phyloP scores from a whole-genome alignment of 768 basidiomycete species.

The Rhodosporidiobolus sp. region DNA sequence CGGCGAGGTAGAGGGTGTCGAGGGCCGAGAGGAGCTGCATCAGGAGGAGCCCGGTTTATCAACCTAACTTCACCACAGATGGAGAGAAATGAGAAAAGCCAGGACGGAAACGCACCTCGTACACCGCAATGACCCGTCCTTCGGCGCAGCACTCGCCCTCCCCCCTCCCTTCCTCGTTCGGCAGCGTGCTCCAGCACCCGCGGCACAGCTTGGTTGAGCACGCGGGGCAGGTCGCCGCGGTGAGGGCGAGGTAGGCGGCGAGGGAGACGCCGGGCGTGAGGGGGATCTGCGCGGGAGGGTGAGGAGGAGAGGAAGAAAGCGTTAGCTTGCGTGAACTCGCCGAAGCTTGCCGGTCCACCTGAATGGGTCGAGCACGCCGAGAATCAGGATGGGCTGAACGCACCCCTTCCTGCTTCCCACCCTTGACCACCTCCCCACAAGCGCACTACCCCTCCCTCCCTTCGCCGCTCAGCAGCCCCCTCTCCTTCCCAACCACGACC shows the following conservation, averaged over 20 bases:
- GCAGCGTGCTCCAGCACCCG: background rate
- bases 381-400: too few species aligned
- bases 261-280: background rate
- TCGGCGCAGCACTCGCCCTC: constrained; percentile 2
- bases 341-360: too few species aligned
- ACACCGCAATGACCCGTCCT: background rate
- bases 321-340: background rate
- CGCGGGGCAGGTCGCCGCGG: background rate
- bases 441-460: background rate
- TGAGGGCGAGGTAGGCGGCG: background rate
- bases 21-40: constrained; percentile 21
- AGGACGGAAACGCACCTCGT: background rate
- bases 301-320: background rate
- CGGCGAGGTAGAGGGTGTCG: constrained; percentile 14
- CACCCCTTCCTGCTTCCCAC: background rate
- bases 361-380: background rate
- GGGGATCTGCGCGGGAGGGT: background rate
- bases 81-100: background rate
- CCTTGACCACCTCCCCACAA: too few species aligned
- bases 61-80: background rate
- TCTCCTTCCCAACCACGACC: background rate
- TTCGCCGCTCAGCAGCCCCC: background rate
- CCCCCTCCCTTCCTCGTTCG: background rate
- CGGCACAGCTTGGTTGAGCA: background rate
- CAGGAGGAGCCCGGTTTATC: too few species aligned